Percentiles rank a stretch among this genome's conserved stretches.
Conservation (phyloP, 1,284 basidiomycete species). For the Leucoagaricus sp. region DNA sequence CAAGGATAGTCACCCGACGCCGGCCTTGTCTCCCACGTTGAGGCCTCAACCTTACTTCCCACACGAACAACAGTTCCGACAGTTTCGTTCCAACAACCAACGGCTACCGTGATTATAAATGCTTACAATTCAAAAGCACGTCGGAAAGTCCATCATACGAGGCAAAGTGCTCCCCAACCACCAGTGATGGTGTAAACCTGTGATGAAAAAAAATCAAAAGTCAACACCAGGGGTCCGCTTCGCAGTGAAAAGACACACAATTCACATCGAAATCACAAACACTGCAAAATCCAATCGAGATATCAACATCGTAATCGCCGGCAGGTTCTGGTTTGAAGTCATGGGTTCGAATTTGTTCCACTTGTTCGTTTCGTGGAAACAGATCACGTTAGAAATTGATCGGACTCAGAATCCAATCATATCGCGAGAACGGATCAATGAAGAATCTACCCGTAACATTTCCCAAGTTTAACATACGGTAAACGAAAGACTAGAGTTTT, state of each 20-base stretch:
- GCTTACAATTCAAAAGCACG: no score
- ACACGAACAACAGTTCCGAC: conserved; percentile 57
- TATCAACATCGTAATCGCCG: conserved; percentile 38
- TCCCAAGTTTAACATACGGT: no score
- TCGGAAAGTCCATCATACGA: conserved; percentile 19
- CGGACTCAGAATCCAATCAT: neutral
- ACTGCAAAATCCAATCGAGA: conserved; percentile 41
- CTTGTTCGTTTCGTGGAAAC: conserved; percentile 33
- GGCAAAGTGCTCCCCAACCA: conserved; percentile 48
- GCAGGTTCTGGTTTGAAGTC: conserved; percentile 36
- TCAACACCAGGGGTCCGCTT: neutral
- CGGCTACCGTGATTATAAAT: conserved; percentile 35
- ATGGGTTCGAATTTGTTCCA: conserved; percentile 46
- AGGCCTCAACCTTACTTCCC: conserved; percentile 55
- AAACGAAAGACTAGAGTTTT: no score
- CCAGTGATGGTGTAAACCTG: conserved; percentile 46
- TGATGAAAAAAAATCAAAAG: neutral
- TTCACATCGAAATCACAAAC: conserved; percentile 51
- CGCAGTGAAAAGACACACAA: neutral
- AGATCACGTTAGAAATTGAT: conserved; percentile 16
- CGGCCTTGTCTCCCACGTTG: conserved; percentile 66
- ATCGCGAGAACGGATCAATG: neutral
- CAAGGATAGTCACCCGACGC: conserved; percentile 47
- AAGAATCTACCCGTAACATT: conserved; percentile 24
- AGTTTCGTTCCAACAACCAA: conserved; percentile 58